Conservation (phyloP, 805 yeast species). For the Teunomyces tritomae region DNA sequence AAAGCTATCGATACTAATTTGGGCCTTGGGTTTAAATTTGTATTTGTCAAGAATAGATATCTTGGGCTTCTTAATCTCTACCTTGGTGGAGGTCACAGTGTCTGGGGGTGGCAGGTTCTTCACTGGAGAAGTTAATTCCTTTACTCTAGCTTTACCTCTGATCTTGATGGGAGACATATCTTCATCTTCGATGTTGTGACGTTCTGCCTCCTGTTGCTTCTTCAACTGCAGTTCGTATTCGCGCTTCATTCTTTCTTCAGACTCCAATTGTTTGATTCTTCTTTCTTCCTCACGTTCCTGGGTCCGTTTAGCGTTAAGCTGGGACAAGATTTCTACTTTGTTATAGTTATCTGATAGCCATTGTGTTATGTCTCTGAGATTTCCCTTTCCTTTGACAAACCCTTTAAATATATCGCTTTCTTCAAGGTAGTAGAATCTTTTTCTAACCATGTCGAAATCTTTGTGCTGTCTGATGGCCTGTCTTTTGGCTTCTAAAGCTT, state of each 20-base stretch:
- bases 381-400: constrained; percentile 42
- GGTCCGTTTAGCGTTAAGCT: constrained; percentile 13
- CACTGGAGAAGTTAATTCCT: constrained; percentile 20
- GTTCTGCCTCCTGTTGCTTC: constrained; percentile 6
- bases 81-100: constrained; percentile 30
- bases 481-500: constrained; percentile 31
- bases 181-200: constrained; percentile 23
- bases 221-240: constrained; percentile 13
- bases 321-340: constrained; percentile 22
- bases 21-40: constrained; percentile 28
- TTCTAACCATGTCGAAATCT: constrained; percentile 36
- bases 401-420: constrained; percentile 42
- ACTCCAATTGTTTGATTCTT: constrained; percentile 8
- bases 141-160: constrained; percentile 31
- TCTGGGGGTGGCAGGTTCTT: constrained; percentile 6
- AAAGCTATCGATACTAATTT: constrained; percentile 29
- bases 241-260: constrained; percentile 15
- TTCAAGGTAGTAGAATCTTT: constrained; percentile 35
- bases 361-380: constrained; percentile 37
- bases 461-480: constrained; percentile 37
- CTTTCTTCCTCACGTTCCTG: constrained; percentile 13
- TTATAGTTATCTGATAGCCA: constrained; percentile 37
- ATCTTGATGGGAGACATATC: constrained; percentile 37
- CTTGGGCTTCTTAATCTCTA: constrained; percentile 37
- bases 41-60: constrained; percentile 44